Evolutionary conservation across 768 basidiomycete species (phyloP).

Genomic region (Boletales sp.): DNA sequence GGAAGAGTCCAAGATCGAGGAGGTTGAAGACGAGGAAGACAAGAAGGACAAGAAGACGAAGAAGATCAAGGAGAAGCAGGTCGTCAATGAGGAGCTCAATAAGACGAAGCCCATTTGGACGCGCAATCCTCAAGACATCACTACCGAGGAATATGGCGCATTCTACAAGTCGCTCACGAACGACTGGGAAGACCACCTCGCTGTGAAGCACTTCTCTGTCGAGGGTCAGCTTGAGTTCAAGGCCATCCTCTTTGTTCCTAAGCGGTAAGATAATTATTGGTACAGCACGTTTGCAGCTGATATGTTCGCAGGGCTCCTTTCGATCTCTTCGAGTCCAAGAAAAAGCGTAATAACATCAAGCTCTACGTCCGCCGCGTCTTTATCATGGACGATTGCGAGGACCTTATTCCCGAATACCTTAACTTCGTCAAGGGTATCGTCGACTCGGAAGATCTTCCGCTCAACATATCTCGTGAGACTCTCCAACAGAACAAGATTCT

Average conservation of each 20-base stretch:
- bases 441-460: conserved; percentile 98
- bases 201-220: conserved; percentile 99
- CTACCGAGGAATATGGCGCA: conserved; percentile 84
- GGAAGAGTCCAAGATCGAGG: conserved; percentile 75
- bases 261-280: conserved; percentile 57
- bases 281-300: not conserved
- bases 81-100: conserved; percentile 97
- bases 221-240: conserved; percentile 99
- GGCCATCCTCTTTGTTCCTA: conserved; percentile 96
- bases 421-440: conserved; percentile 99
- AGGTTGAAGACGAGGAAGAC: conserved; percentile 79
- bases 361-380: conserved; percentile 99
- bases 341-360: conserved; percentile 99
- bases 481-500: conserved; percentile 99
- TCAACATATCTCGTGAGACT: conserved; percentile 99
- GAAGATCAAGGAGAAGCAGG: conserved; percentile 86
- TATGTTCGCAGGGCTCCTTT: conserved; percentile 75
- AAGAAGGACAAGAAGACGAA: conserved; percentile 92
- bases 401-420: conserved; percentile 98
- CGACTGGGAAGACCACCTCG: conserved; percentile 99
- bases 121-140: conserved; percentile 94
- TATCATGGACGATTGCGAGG: conserved; percentile 99
- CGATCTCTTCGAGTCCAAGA: conserved; percentile 99
- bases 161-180: conserved; percentile 99
- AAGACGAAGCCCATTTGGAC: conserved; percentile 99